Evolutionary conservation across 2,329 filamentous ascomycete genomes (phyloP), one percentile per base, ranked within the genome.

Genomic region (Nemania serpens): DNA sequence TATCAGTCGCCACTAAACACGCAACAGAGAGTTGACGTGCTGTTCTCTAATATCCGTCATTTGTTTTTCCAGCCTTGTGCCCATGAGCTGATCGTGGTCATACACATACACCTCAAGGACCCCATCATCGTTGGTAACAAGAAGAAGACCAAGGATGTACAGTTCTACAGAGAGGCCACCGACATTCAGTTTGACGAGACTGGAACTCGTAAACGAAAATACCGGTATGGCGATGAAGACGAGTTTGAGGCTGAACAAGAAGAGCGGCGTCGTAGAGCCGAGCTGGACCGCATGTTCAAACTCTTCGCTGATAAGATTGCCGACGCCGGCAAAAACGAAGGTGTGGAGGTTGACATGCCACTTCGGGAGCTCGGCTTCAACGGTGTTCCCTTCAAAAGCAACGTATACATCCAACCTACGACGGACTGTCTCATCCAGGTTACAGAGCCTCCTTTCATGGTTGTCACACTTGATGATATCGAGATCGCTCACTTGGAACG

Each of bases 181-280:
- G 95, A 99, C 69, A 98, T 99, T 75, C 93, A 97, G 72, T 98
- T 99, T 69, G 95, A 99, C 72, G 95, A 99, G 79, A 99, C 95
- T 49, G 96, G 95, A 68, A 99, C 98, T 78, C 87, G 96, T 66
- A 97, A 97, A 80, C 91, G 95, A 68, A 97, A 97, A 79, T 96
- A 98, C 77, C 89, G 95, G 50, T 98, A 96, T 73, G 95, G 95
- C 45, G 95, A 99, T 66, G 96, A 99, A 75, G 95, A 99, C 73
- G 95, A 99, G 75, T 99, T 99, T 65, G 95, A 99, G 76, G 93
- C 94, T 43, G 95, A 99, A 75, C 95, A 99, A 76, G 95, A 99
- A 76, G 95, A 99, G 77, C 88, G 96, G 69, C 86, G 94, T 67
- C 88, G 94, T 59, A 86, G 95, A 68, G 90, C 91, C n/a, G 91